Evolutionary conservation across 371 early-diverging fungal species (phyloP).

Genomic region (Saksenaea vasiformis): DNA sequence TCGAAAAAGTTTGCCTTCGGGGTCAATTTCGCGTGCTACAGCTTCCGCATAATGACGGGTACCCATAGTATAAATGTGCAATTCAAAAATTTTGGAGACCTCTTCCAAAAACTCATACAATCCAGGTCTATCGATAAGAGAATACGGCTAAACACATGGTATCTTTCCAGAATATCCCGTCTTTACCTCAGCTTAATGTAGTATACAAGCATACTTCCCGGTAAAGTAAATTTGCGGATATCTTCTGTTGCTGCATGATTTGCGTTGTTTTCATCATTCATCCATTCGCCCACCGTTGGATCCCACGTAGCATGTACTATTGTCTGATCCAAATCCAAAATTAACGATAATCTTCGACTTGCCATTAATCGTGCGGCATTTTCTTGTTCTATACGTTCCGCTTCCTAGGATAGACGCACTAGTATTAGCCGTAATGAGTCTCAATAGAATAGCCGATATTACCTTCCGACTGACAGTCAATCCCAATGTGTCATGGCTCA

Average conservation of each 20-base stretch:
- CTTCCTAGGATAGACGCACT: conserved; percentile 61
- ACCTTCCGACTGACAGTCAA: conserved; percentile 71
- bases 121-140: conserved; percentile 60
- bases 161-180: not conserved
- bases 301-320: conserved; percentile 96
- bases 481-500: conserved; percentile 78
- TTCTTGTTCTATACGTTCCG: conserved; percentile 74
- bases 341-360: conserved; percentile 83
- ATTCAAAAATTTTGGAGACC: conserved; percentile 78
- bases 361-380: conserved; percentile 67
- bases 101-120: conserved; percentile 78
- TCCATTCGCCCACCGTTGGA: conserved; percentile 79
- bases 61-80: conserved; percentile 99
- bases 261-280: conserved; percentile 69
- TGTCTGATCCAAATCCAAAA: conserved; percentile 99
- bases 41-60: conserved; percentile 92
- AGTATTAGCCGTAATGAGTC: not conserved
- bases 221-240: conserved; percentile 75
- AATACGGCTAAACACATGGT: not conserved
- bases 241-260: conserved; percentile 64
- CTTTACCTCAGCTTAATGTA: conserved; percentile 81
- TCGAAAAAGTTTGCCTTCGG: conserved; percentile 75
- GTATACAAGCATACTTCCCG: conserved; percentile 68
- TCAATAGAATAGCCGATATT: not conserved
- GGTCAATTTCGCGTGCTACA: conserved; percentile 91